Base-by-base conservation (phyloP, 768 basidiomycete species). In the Leucogyrophana mollusca region DNA sequence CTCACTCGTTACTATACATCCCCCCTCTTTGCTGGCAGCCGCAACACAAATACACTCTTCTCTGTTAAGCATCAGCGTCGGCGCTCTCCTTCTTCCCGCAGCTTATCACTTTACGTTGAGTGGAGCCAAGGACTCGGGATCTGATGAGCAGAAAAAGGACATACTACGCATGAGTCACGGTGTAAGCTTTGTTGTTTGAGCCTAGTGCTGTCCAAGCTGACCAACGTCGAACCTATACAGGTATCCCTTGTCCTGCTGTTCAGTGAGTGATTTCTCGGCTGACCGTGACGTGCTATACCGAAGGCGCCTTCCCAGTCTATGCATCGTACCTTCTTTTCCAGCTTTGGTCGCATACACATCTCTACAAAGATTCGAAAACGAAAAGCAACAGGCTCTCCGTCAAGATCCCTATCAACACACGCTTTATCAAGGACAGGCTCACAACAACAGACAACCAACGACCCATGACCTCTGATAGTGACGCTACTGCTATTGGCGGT, bases 41-140 rank as follows among this genome's bases (percentile, higher is more conserved):
- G 70, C 87, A 1, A 78, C 82, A 6, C 87, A 90, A 59, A 59
- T 88, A 34, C 88, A 90, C 63, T 79, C 85, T 1, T 89, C 90
- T 3, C 61, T 92, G 9, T 67, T 92, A 45, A 85, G 79, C 22
- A 72, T 92, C 43, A 89, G 88, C 54, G 90, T 91, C 41, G 84
- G 87, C 56, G 90, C 83, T 41, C 73, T 91, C 9, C 71, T 92
- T 8, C 68, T 92, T 14, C 89, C 89, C 5, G 87, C 87, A 20
- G 90, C 87, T 1, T 94, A 88, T 65, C 84, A 90, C 52, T 76
- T 85, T 51, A 69, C 78, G 18, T 66, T 72, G 32, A 59, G 56
- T 30, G 59, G 56, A 37, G 52, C 47, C 20, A 47, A 49, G 21
- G 44, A 57, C 64, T 45, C 56, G 49, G 39, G 49, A 59, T 20